Base-by-base conservation (phyloP, 805 yeast genomes). In the Candida manassasensis region DNA sequence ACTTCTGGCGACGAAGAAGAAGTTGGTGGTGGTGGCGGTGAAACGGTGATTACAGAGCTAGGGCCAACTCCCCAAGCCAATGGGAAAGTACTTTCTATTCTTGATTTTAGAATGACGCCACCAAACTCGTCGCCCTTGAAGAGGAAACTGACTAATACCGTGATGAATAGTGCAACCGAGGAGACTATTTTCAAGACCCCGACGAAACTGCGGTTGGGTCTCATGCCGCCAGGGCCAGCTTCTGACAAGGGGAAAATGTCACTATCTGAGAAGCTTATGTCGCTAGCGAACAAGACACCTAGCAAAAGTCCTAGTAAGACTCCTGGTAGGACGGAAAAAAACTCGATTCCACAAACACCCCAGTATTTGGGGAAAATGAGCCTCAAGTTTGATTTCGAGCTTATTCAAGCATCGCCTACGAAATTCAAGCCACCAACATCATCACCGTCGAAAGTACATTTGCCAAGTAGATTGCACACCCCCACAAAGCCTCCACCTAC, bases 1-100 rank as follows among this genome's bases (percentile, higher is more conserved):
- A 43, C 34, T 10, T 29, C 30, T n/a, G 25, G 14, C 11, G 45
- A 48, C 22, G 49, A 37, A 6, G 36, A 21, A 11, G 21, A 32
- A 4, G 39, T 33, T n/a, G 39, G 34, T 11, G 37, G 40, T 13
- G n/a, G 17, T 6, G 22, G 8, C 12, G 33, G 15, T 4, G n/a
- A n/a, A 7, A 7, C 12, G 8, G n/a, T 14, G 17, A 5, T 19
- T 21, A 53, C 57, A 3, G 83, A 77, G 40, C 52, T 85, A 9
- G 95, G 95, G 0, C 96, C 96, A 1, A 86, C 96, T 0, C 96
- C 96, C 0, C 95, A 86, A 47, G 70, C 85, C 7, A 70, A 80
- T 41, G 96, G 96, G 0, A 73, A 81, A 36, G 84, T 84, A 0
- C 53, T 84, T 21, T 79, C 93, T 12, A 66, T 86, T 3, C 81